Evolutionary conservation across 257 asterid species (phyloP).

Genomic region (Capsicum rhomboideum): DNA sequence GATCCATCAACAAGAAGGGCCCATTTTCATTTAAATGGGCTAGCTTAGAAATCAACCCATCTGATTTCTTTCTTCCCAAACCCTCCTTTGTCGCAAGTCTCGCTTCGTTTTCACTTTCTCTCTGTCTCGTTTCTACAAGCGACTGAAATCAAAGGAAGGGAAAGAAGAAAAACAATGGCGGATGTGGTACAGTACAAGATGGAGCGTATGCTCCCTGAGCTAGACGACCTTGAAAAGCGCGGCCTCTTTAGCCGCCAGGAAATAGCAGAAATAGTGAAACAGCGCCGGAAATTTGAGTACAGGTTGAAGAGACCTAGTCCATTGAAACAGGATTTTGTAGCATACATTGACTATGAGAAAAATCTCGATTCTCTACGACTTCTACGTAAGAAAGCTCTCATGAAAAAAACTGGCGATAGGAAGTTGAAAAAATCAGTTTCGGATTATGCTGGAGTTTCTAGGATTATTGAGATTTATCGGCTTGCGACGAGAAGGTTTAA

Average conservation of each 20-base stretch:
- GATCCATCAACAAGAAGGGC: too few species aligned
- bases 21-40: too few species aligned
- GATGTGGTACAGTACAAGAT: conserved; percentile 83
- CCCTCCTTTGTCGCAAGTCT: too few species aligned
- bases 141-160: too few species aligned
- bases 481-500: conserved; percentile 79
- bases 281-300: conserved; percentile 90
- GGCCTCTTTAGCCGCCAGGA: conserved; percentile 67
- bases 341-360: conserved; percentile 76
- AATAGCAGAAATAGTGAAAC: conserved; percentile 81
- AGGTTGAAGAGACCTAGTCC: conserved; percentile 89
- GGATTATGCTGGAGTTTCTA: conserved; percentile 61
- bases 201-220: conserved; percentile 88
- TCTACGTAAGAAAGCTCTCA: conserved; percentile 51
- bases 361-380: conserved; percentile 60
- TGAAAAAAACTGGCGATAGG: conserved; percentile 27
- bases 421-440: conserved; percentile 53
- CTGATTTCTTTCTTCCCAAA: too few species aligned
- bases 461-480: conserved; percentile 66
- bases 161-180: conserved; percentile 39
- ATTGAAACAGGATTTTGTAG: conserved; percentile 56
- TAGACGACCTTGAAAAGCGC: conserved; percentile 74
- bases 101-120: too few species aligned
- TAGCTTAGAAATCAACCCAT: too few species aligned
- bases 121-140: too few species aligned